Evolutionary conservation across 345 rosid species (phyloP).

Genomic region (Brassica nigra): DNA sequence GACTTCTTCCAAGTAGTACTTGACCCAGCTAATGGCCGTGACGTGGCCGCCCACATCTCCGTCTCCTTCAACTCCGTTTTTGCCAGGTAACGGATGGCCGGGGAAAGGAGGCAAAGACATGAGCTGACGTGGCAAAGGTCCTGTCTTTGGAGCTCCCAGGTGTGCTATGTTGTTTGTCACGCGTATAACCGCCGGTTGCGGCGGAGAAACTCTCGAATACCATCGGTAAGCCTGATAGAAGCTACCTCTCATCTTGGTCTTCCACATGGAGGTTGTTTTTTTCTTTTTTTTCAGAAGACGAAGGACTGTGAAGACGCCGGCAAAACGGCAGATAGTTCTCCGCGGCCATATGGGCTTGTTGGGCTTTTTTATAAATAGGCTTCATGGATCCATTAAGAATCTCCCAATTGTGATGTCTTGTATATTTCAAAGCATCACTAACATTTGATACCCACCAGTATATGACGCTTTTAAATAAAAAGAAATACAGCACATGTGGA

Average conservation of each 20-base stretch:
- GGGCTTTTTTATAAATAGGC: constrained; percentile 1
- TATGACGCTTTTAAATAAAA: too few species aligned
- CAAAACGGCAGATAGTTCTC: constrained; percentile 1
- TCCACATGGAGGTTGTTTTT: background rate
- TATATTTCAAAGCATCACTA: background rate
- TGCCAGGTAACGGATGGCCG: constrained; percentile 55
- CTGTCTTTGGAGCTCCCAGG: constrained; percentile 58
- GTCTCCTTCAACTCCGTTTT: constrained; percentile 35
- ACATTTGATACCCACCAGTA: too few species aligned
- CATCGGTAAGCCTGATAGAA: constrained; percentile 33
- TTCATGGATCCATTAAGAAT: background rate
- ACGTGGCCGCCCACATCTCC: constrained; percentile 34
- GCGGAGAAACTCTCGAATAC: constrained; percentile 61
- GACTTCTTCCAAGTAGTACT: constrained; percentile 73
- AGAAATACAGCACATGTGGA: background rate
- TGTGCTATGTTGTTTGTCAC: constrained; percentile 63
- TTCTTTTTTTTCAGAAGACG: background rate
- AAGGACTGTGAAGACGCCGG: background rate
- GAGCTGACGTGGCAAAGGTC: constrained; percentile 83
- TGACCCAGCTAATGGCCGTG: constrained; percentile 86
- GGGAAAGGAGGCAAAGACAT: constrained; percentile 86
- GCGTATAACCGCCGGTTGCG: constrained; percentile 56
- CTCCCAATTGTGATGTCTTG: background rate
- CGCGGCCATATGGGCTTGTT: constrained; percentile 12
- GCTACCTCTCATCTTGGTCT: background rate